Base-by-base conservation (phyloP, 768 basidiomycete genomes). In the Pulveroboletus sp. region DNA sequence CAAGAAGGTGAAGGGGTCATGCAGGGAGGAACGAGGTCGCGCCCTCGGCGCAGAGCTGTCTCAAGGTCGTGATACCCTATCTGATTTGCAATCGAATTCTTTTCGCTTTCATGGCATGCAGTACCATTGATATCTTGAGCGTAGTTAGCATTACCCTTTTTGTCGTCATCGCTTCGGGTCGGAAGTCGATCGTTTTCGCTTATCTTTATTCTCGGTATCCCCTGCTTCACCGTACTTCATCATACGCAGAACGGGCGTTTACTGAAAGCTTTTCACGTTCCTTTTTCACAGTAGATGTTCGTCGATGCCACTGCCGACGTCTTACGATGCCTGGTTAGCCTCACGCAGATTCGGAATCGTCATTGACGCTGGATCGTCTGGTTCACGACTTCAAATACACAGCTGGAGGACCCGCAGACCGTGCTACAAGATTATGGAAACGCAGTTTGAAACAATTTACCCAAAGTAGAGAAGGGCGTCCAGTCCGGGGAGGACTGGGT, bases 311-410 rank as follows among this genome's bases (percentile, higher is more conserved):
- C 86, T 90, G 42, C 83, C 86, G 51, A 80, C 77, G 49, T 79
- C 72, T 45, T 75, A 75, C 57, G 81, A 90, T 63, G 70, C 83
- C 54, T 93, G 90, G 90, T 78, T 89, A 48, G 70, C 78, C 51
- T 82, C 82, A 47, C 83, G 92, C 57, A 83, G 85, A 59, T 95
- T 92, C 69, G 93, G 91, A 51, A 80, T 98, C 51, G 93, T 98
- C 54, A 91, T 99, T 68, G 96, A 99, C 75, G 96, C 96, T 63
- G 96, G 96, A 54, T 96, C 93, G 66, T 97, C 93, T 20, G 96
- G 96, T 24, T 97, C 95, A 5, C 76, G 96, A 45, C 74, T 97
- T 30, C 94, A 97, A 68, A 92, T 98, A 58, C 98, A 99, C 73
- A 93, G 90, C 67, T 99, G 95, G 96, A 80, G 54, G 86, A 97